A percentile compares a stretch with the other conserved stretches of the same genome.
Evolutionary conservation across 768 basidiomycete genomes (phyloP).

Genomic region (Phlebiopsis flavidoalba): DNA sequence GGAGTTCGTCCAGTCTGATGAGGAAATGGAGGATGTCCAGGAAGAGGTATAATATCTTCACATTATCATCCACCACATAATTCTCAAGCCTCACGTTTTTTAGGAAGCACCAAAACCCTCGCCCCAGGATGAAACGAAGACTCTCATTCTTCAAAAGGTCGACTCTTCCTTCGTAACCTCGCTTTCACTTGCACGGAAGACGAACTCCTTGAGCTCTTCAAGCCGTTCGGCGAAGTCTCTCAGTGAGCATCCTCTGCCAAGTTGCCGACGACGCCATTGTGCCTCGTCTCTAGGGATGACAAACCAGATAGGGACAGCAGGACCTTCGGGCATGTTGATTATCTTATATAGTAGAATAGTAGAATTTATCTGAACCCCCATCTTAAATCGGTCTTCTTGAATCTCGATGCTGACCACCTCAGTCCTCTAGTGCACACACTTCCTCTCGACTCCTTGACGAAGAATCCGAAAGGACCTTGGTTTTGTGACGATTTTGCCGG

Average conservation of each 20-base stretch:
- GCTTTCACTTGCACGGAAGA: conserved; percentile 74
- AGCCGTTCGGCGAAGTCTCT: conserved; percentile 61
- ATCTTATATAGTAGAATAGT: conserved; percentile 49
- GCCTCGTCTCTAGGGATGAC: conserved; percentile 34
- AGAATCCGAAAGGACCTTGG: conserved; percentile 56
- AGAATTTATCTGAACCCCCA: conserved; percentile 28
- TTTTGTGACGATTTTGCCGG: conserved; percentile 50
- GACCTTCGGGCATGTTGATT: conserved; percentile 42
- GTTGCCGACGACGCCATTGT: not conserved
- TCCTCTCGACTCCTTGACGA: conserved; percentile 42
- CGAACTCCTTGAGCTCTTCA: conserved; percentile 64
- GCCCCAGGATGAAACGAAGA: conserved; percentile 19
- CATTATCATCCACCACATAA: not conserved
- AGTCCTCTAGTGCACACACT: conserved; percentile 46
- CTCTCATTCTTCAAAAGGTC: conserved; percentile 61
- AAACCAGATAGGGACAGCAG: conserved; percentile 54
- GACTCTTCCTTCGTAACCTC: conserved; percentile 94
- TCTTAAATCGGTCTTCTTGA: not conserved
- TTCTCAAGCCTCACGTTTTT: not conserved
- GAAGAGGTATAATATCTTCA: conserved; percentile 7
- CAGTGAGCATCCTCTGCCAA: conserved; percentile 47
- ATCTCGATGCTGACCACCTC: not conserved
- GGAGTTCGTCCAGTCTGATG: conserved; percentile 59
- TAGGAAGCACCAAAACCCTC: not conserved
- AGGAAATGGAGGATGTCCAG: conserved; percentile 30